Conservation (phyloP, 177 flowering plant species). For the Vitis hybrid region DNA sequence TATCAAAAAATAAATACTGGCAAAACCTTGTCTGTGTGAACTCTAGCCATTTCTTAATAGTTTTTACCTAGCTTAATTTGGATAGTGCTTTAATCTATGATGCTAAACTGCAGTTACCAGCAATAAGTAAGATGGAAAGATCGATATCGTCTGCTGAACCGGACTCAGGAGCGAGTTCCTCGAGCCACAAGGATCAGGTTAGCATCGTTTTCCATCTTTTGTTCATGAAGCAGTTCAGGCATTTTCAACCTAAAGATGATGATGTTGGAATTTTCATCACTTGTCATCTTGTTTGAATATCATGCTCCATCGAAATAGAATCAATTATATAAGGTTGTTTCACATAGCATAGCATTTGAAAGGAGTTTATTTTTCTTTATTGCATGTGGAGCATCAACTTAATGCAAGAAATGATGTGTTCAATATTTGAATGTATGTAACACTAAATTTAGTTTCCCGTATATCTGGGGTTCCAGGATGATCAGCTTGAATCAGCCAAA, state of each 20-base stretch:
- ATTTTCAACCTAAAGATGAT: not conserved
- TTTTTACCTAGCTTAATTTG: too few relatives aligned
- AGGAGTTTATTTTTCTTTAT: too few relatives aligned
- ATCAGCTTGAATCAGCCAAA: slow-evolving; percentile 45
- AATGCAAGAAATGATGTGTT: too few relatives aligned
- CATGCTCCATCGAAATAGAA: too few relatives aligned
- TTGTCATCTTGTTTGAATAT: too few relatives aligned
- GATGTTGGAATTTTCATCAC: too few relatives aligned
- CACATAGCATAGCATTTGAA: too few relatives aligned
- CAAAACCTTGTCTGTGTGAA: not conserved
- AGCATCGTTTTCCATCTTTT: not conserved
- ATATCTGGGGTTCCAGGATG: slow-evolving; percentile 19
- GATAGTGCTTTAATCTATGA: not conserved
- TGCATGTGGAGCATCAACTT: too few relatives aligned
- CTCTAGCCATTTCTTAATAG: too few relatives aligned
- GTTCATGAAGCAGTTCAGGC: not conserved
- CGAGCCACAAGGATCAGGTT: slow-evolving; percentile 31
- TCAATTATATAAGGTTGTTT: not conserved
- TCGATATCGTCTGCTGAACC: slow-evolving; percentile 20
- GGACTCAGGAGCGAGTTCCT: slow-evolving; percentile 22
- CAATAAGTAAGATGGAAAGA: slow-evolving; percentile 10
- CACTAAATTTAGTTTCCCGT: too few relatives aligned
- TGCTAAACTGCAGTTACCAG: slow-evolving; percentile 7
- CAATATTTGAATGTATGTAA: too few relatives aligned
- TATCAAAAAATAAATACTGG: not conserved